These are phyloP conservation scores for Kalaharituber pfeilii DNA, from an alignment of 2,329 filamentous ascomycete species.

Conservation along the genomic window DNA sequence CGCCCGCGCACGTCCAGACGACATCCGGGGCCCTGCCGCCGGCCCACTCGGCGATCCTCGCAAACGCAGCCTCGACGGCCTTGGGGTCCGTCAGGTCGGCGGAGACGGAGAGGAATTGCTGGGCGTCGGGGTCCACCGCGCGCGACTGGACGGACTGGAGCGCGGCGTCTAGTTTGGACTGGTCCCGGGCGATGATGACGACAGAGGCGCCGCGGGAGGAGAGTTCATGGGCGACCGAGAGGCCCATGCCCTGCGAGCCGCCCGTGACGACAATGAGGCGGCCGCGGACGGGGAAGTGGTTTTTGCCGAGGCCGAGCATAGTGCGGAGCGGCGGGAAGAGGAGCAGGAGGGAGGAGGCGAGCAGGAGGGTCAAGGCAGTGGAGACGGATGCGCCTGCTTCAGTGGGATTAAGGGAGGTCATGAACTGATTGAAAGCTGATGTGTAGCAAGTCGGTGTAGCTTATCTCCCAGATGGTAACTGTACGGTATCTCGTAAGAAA, in stretches of 20 bases:
- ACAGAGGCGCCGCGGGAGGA: conserved; percentile 71
- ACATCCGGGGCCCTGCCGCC: conserved; percentile 57
- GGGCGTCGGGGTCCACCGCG: conserved; percentile 44
- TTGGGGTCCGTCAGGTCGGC: conserved; percentile 59
- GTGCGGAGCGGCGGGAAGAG: conserved; percentile 20
- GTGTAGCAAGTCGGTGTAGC: too few relatives aligned
- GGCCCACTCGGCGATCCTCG: conserved; percentile 64
- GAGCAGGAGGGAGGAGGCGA: background rate
- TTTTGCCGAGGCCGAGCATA: conserved; percentile 57
- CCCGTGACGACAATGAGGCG: conserved; percentile 80
- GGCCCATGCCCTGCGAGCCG: conserved; percentile 83
- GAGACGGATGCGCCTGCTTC: too few relatives aligned
- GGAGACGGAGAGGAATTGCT: conserved; percentile 68
- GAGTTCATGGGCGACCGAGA: conserved; percentile 54
- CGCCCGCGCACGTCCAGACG: conserved; percentile 57
- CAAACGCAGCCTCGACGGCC: conserved; percentile 53
- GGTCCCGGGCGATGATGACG: conserved; percentile 65
- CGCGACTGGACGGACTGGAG: conserved; percentile 49
- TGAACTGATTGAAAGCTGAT: too few relatives aligned
- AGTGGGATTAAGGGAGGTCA: too few relatives aligned
- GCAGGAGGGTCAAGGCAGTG: background rate
- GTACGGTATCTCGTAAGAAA: too few relatives aligned
- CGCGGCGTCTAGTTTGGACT: conserved; percentile 54
- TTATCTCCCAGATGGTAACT: too few relatives aligned
- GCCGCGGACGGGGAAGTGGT: conserved; percentile 70